Conservation (phyloP, 306 rosid genomes). For the Casuarina equisetifolia region DNA sequence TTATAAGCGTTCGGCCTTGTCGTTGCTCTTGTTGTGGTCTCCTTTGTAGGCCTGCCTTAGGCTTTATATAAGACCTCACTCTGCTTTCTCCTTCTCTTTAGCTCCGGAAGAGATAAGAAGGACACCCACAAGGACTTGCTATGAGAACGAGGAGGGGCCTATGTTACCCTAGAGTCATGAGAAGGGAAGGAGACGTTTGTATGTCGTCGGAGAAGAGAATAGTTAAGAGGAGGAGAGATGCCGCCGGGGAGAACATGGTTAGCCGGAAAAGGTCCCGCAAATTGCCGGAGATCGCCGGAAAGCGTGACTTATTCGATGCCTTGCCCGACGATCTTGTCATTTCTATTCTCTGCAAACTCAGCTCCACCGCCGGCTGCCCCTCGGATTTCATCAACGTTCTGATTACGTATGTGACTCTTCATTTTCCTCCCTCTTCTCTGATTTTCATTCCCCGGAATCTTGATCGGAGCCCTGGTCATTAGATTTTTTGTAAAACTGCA, state of each 20-base stretch:
- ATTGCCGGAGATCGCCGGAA: conserved; percentile 23
- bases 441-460: neutral
- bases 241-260: conserved; percentile 15
- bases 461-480: neutral
- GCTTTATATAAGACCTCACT: conserved; percentile 28
- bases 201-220: conserved; percentile 25
- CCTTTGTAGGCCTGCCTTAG: neutral
- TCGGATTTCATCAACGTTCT: conserved; percentile 66
- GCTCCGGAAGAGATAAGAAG: conserved; percentile 15
- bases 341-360: conserved; percentile 60
- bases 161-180: conserved; percentile 42
- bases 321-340: conserved; percentile 80
- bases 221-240: conserved; percentile 39
- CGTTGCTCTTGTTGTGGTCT: conserved; percentile 46
- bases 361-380: conserved; percentile 55
- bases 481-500: neutral
- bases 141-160: conserved; percentile 70
- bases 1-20: conserved; percentile 43
- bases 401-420: conserved; percentile 52
- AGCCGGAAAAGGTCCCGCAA: conserved; percentile 45
- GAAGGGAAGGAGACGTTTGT: neutral
- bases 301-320: conserved; percentile 51
- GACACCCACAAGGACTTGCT: neutral
- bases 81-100: conserved; percentile 11
- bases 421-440: neutral